A percentile compares a stretch with the other conserved stretches of the same genome.
Conservation (phyloP, 176 grass and related monocot genomes). For the Tillandsia leiboldiana region DNA sequence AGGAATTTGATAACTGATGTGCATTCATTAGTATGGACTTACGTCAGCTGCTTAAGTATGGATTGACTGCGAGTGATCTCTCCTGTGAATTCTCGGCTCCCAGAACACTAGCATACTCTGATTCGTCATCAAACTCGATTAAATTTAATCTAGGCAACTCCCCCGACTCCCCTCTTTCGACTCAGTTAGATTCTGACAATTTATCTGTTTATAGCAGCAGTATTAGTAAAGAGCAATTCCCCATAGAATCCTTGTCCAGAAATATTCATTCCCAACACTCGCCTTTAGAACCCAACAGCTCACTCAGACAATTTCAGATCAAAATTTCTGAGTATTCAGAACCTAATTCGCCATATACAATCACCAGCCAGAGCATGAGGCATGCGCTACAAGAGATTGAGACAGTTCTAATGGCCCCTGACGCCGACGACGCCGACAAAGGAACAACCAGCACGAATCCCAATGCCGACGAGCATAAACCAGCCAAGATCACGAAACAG, state of each 20-base stretch:
- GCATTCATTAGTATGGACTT: conserved; percentile 74
- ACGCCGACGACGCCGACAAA: conserved; percentile 52
- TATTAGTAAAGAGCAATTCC: conserved; percentile 49
- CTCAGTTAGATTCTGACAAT: conserved; percentile 54
- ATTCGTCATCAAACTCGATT: conserved; percentile 31
- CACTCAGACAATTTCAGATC: conserved; percentile 35
- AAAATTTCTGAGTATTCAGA: conserved; percentile 25
- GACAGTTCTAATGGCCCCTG: conserved; percentile 89
- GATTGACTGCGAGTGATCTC: conserved; percentile 36
- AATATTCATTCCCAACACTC: conserved; percentile 31
- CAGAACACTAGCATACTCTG: conserved; percentile 31
- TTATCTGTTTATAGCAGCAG: conserved; percentile 49
- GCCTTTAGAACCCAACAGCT: conserved; percentile 56
- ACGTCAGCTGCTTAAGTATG: conserved; percentile 63
- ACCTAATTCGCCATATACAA: conserved; percentile 38
- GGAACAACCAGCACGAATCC: conserved; percentile 32
- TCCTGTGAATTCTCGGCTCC: conserved; percentile 39
- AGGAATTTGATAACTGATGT: conserved; percentile 50
- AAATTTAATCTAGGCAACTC: conserved; percentile 57
- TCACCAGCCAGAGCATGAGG: conserved; percentile 68
- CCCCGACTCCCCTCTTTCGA: conserved; percentile 55
- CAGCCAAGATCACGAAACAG: conserved; percentile 40
- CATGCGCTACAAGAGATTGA: conserved; percentile 76
- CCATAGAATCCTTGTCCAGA: conserved; percentile 55
- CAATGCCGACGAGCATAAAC: conserved; percentile 44